Base-by-base conservation (phyloP, 768 basidiomycete species). In the Naganishia vishniacii region DNA sequence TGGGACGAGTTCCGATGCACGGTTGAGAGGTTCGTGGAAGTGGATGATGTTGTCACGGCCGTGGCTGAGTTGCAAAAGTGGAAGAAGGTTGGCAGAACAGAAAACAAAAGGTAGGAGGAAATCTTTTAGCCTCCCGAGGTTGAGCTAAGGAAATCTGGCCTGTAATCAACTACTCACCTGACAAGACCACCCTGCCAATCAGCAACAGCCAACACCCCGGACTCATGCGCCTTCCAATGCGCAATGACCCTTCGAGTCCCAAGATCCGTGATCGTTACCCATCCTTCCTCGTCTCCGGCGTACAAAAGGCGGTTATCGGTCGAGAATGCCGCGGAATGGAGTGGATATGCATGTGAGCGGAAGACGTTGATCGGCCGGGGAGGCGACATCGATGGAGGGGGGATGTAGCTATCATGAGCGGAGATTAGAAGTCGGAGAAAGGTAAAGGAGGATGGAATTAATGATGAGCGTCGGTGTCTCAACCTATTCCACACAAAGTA, bases 221-320 rank as follows among this genome's bases (percentile, higher is more conserved):
- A 41, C 44, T 81, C 79, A 76, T 98, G 93, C 1, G 92, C 85
- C 51, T 80, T 80, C 91, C 92, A 95, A 18, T 82, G 79, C 0
- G 84, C 79, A 18, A 89, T 78, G 0, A 89, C 80, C n/a, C 94
- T 84, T 18, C 92, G 80, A 0, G 85, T 84, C 28, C 83, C 80
- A 2, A 91, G 85, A 45, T 89, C 88, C 3, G 87, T 89, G 62
- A 88, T 78, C 4, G 85, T 82, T 25, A 92, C 84, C n/a, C 79
- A 82, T 2, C 94, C 94, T 18, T 85, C 82, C 5, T 82, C 79
- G 70, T 98, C 94, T 3, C 87, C 92, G 7, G 93, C 89, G 78
- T 91, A 93, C 5, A 98, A 78, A 18, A 88, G 80, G 67, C 88
- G 84, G 71, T 91, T 89, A 73, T 88, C 84, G 3, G 79, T 68